Evolutionary conservation across 805 yeast species (phyloP), one percentile per base, ranked within the genome.

Genomic region (Lipomyces kockii): DNA sequence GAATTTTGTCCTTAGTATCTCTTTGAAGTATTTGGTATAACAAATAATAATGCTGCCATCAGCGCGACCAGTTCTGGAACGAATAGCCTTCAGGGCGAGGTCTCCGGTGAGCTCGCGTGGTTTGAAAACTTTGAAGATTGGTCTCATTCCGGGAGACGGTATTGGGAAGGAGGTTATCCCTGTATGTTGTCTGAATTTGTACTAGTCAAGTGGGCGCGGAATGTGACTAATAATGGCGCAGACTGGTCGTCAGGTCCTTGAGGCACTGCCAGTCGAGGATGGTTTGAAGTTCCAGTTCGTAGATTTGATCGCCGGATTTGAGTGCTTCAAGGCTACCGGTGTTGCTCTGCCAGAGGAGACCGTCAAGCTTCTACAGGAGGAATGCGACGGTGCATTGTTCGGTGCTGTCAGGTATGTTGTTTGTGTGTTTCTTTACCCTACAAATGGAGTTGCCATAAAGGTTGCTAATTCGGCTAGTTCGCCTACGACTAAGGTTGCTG

Each of bases 121-220:
- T 7, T n/a, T 69, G 29, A 67, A 67, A 64, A 67, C 71, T 7
- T 57, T 69, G 53, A 63, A 56, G 53, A 67, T 78, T 65, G 89
- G 91, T 67, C 84, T 95, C 77, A 93, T 95, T 74, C 97, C 99
- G 62, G 99, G 99, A 78, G 99, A 95, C 79, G 99, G 99, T 72
- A 95, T 95, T 74, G 99, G 99, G 64, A 87, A 90, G 76, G 99
- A 95, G 81, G 99, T 95, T 58, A 93, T 95, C 68, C 99, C 99
- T 69, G 97, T 74, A 70, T 11, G 76, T 59, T 4, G 11, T 11
- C 43, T 6, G 14, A 17, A n/a, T 43, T n/a, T n/a, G 3, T 43
- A n/a, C 22, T 43, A 2, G 3, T n/a, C 22, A 17, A 43, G 9
- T 17, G 49, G 22, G 9, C 7, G 20, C 22, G 2, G 22, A 43